A percentile compares a stretch with the other conserved stretches of the same genome.
Evolutionary conservation across 2,329 filamentous ascomycete genomes (phyloP).

Genomic region (Cylindrodendrum hubeiense): DNA sequence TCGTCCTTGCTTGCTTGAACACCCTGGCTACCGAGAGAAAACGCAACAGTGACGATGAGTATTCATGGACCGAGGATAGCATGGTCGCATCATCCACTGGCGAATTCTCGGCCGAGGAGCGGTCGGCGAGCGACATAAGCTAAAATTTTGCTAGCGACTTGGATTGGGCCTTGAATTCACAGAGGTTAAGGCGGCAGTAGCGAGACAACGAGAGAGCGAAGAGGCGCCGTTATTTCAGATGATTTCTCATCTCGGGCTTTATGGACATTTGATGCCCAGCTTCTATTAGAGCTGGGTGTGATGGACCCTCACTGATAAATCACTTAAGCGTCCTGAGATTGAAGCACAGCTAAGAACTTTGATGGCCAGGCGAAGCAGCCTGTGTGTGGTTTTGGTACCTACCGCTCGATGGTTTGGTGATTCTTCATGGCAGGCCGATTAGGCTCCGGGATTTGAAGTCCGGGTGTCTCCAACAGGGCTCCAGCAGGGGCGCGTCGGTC

Average conservation of each 20-base stretch:
- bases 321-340: background rate
- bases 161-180: conserved; percentile 9
- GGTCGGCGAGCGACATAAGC: conserved; percentile 19
- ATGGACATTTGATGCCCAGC: background rate
- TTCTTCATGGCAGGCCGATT: background rate
- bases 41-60: conserved; percentile 7
- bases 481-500: conserved; percentile 2
- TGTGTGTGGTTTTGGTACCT: background rate
- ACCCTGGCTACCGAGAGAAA: conserved; percentile 14
- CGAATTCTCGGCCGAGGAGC: conserved; percentile 19
- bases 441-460: conserved; percentile 35
- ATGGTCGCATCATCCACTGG: conserved; percentile 16
- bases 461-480: conserved; percentile 17
- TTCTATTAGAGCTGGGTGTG: background rate
- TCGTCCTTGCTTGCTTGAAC: conserved; percentile 2
- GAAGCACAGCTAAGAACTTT: background rate
- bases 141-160: conserved; percentile 12
- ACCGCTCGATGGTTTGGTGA: background rate
- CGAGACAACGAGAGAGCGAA: conserved; percentile 2
- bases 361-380: background rate
- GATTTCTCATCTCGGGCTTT: background rate
- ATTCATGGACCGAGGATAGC: conserved; percentile 37
- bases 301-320: background rate
- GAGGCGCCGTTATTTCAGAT: background rate
- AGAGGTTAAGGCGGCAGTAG: conserved; percentile 17